These are phyloP conservation scores for Geotrichum bryndzae DNA, from an alignment of 1,139 yeast genomes.

Conservation along the genomic window DNA sequence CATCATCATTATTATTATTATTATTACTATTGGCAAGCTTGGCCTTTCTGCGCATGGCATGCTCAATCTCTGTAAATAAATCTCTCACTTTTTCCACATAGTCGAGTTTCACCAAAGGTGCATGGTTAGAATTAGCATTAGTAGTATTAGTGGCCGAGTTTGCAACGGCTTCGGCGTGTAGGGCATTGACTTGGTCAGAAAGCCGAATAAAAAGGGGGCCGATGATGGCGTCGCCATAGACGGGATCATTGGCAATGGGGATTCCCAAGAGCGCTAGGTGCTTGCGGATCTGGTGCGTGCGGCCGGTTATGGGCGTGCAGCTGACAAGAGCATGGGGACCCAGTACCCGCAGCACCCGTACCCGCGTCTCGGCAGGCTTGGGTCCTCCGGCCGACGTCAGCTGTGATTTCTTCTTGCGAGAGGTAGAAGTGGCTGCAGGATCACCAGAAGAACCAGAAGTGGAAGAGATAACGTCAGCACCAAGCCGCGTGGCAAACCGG, in stretches of 20 bases:
- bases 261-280: slow-evolving; percentile 59
- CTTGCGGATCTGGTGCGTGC: slow-evolving; percentile 73
- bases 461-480: background rate
- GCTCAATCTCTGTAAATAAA: background rate
- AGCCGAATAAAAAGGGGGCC: background rate
- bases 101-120: background rate
- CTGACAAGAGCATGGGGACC: slow-evolving; percentile 45
- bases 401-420: background rate
- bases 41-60: background rate
- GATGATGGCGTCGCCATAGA: slow-evolving; percentile 36
- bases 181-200: background rate
- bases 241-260: slow-evolving; percentile 65
- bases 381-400: background rate
- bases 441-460: background rate
- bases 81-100: background rate
- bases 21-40: background rate
- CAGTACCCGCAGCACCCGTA: slow-evolving; percentile 33
- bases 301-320: slow-evolving; percentile 66
- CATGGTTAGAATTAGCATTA: background rate
- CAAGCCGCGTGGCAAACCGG: background rate
- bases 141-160: background rate
- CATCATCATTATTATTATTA: background rate
- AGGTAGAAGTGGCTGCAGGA: too few relatives aligned
- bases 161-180: background rate
- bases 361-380: slow-evolving; percentile 41